Conservation (phyloP, 164 flowering plant species). For the Saururus chinensis region DNA sequence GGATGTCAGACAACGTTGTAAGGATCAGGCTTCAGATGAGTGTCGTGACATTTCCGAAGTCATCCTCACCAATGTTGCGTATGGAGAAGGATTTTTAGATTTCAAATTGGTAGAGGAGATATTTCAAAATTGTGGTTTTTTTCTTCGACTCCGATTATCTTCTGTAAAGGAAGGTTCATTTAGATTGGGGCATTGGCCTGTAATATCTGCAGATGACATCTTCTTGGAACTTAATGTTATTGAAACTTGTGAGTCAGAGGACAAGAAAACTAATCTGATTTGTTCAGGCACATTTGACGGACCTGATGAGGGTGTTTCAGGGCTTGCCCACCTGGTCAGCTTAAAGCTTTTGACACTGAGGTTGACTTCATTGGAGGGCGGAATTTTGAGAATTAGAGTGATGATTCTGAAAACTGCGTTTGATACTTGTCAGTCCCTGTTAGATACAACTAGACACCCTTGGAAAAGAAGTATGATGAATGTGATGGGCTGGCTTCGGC, state of each 20-base stretch:
- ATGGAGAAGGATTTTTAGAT: slow-evolving; percentile 27
- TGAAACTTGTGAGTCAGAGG: slow-evolving; percentile 13
- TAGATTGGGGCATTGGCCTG: slow-evolving; percentile 76
- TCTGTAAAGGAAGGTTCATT: slow-evolving; percentile 38
- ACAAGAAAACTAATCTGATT: slow-evolving; percentile 20
- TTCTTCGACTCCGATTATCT: slow-evolving; percentile 42
- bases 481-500: slow-evolving; percentile 86
- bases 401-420: slow-evolving; percentile 57
- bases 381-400: slow-evolving; percentile 48
- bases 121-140: slow-evolving; percentile 16
- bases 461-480: slow-evolving; percentile 91
- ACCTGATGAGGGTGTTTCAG: slow-evolving; percentile 64
- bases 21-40: slow-evolving; percentile 23
- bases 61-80: slow-evolving; percentile 33
- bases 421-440: slow-evolving; percentile 59
- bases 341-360: slow-evolving; percentile 52
- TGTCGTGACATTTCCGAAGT: slow-evolving; percentile 73
- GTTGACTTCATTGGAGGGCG: slow-evolving; percentile 30
- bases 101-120: slow-evolving; percentile 17
- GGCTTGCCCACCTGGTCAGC: slow-evolving; percentile 68
- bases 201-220: slow-evolving; percentile 30
- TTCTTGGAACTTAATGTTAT: slow-evolving; percentile 34
- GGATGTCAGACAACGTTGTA: slow-evolving; percentile 30
- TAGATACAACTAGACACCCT: slow-evolving; percentile 41
- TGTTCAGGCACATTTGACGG: slow-evolving; percentile 72